Evolutionary conservation across 257 asterid species (phyloP).

Genomic region (Salvia rosmarinus): DNA sequence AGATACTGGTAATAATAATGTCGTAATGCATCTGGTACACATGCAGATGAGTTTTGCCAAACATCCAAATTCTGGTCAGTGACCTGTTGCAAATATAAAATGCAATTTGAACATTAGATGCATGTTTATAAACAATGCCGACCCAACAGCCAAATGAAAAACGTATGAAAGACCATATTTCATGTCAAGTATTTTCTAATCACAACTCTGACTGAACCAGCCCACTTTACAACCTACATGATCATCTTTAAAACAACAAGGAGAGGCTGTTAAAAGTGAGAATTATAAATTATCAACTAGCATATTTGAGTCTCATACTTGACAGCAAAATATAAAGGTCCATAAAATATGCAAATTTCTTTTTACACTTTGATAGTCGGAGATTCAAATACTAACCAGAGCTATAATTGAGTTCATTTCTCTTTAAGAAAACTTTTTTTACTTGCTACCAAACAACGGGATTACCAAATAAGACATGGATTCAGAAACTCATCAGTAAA

Average conservation of each 20-base stretch:
- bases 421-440: background rate
- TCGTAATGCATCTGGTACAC: constrained; percentile 90
- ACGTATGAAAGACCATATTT: constrained; percentile 10
- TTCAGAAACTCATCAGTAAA: constrained; percentile 20
- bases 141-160: constrained; percentile 29
- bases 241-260: constrained; percentile 24
- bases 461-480: constrained; percentile 18
- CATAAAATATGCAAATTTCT: background rate
- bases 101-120: constrained; percentile 26
- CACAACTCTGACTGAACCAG: constrained; percentile 13
- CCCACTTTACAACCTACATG: constrained; percentile 5
- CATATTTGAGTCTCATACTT: constrained; percentile 22
- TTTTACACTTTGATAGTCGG: background rate
- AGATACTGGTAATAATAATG: constrained; percentile 91
- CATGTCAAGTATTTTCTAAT: constrained; percentile 17
- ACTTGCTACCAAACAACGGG: constrained; percentile 4
- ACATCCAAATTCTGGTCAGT: constrained; percentile 86
- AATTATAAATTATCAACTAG: constrained; percentile 7
- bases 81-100: constrained; percentile 58
- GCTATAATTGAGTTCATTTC: constrained; percentile 19
- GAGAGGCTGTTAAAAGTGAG: constrained; percentile 23
- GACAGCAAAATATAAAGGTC: background rate
- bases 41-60: constrained; percentile 79
- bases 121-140: constrained; percentile 13
- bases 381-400: background rate